These are phyloP conservation scores for Monilinia laxa DNA, from an alignment of 2,329 filamentous ascomycete genomes.

Conservation along the genomic window DNA sequence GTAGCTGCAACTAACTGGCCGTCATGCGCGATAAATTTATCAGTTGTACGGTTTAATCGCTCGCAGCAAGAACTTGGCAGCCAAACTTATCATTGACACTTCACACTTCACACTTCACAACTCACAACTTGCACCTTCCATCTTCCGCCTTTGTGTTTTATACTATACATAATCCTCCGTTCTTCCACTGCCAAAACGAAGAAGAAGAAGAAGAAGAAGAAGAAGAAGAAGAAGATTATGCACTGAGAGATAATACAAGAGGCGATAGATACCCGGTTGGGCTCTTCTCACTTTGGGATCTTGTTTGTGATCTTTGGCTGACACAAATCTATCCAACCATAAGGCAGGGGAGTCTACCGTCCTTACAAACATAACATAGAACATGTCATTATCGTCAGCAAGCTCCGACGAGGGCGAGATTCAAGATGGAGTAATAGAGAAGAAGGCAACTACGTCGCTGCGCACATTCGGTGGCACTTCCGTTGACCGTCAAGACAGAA, in stretches of 20 bases:
- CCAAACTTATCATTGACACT: slow-evolving; percentile 4
- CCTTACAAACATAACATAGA: slow-evolving; percentile 34
- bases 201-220: neutral
- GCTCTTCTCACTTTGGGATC: slow-evolving; percentile 43
- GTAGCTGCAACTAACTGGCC: slow-evolving; percentile 21
- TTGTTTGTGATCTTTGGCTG: slow-evolving; percentile 41
- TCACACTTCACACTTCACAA: neutral
- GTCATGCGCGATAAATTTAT: slow-evolving; percentile 23
- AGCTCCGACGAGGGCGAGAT: slow-evolving; percentile 89
- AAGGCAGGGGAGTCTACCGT: slow-evolving; percentile 41
- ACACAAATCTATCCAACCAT: slow-evolving; percentile 37
- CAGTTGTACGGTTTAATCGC: neutral
- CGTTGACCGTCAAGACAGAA: slow-evolving; percentile 93
- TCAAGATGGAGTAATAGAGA: slow-evolving; percentile 70
- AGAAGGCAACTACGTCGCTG: slow-evolving; percentile 94
- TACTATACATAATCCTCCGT: neutral
- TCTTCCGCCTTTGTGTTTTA: neutral
- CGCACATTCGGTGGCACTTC: slow-evolving; percentile 71
- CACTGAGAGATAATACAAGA: slow-evolving; percentile 37
- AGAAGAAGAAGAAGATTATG: slow-evolving; percentile 29
- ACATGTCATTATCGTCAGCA: slow-evolving; percentile 51
- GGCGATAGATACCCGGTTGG: slow-evolving; percentile 43
- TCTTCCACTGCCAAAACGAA: neutral
- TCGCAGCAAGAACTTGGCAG: slow-evolving; percentile 3
- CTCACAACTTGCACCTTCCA: no score